phyloP scores from a whole-genome alignment of 306 rosid genomes.

The Erythrophleum fordii region DNA sequence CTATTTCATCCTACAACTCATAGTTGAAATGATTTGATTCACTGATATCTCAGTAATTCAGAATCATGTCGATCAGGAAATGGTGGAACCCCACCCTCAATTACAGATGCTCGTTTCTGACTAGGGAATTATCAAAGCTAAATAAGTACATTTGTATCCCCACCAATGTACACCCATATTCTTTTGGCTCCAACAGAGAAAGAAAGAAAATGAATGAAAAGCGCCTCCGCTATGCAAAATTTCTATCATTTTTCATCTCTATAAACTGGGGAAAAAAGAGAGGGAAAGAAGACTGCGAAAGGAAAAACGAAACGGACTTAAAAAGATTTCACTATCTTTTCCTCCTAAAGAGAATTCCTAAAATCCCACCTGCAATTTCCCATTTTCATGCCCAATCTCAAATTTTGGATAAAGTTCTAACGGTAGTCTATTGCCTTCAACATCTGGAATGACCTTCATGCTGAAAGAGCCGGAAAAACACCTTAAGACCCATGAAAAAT shows the following conservation, averaged over 20 bases:
- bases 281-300: conserved; percentile 29
- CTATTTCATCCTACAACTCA: background rate
- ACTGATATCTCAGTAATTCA: conserved; percentile 35
- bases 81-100: conserved; percentile 77
- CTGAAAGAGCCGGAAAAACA: conserved; percentile 40
- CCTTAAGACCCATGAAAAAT: conserved; percentile 56
- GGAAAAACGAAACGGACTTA: conserved; percentile 35
- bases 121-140: conserved; percentile 57
- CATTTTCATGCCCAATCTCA: conserved; percentile 40
- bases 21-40: conserved; percentile 22
- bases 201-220: conserved; percentile 44
- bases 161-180: conserved; percentile 72
- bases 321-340: conserved; percentile 36
- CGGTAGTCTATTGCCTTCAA: conserved; percentile 40
- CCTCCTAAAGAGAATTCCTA: conserved; percentile 48
- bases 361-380: conserved; percentile 44
- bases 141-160: conserved; percentile 71
- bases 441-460: conserved; percentile 39
- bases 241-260: conserved; percentile 56
- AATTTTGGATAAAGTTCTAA: conserved; percentile 38
- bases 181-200: conserved; percentile 43
- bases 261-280: conserved; percentile 30
- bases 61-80: conserved; percentile 57
- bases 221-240: conserved; percentile 62
- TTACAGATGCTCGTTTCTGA: conserved; percentile 62